Evolutionary conservation across 176 grass and related monocot species (phyloP).

Genomic region (Leersia perrieri): DNA sequence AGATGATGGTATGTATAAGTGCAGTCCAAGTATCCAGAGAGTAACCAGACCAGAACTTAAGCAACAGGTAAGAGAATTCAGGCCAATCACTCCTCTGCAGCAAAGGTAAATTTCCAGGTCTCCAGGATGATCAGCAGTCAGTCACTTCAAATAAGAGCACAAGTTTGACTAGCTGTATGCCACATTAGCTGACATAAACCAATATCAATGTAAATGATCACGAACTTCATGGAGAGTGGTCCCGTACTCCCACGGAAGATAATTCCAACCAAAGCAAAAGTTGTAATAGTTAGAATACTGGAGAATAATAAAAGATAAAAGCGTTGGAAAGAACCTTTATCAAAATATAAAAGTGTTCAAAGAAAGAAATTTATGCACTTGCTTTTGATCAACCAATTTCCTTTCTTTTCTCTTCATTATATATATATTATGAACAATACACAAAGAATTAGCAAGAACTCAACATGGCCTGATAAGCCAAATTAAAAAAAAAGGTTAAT

Average conservation of each 20-base stretch:
- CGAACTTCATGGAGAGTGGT: constrained; percentile 20
- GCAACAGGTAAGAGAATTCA: background rate
- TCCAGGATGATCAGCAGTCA: constrained; percentile 1
- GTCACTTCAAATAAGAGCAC: constrained; percentile 3
- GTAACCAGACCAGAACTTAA: background rate
- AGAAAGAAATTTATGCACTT: constrained; percentile 30
- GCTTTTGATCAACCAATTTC: constrained; percentile 44
- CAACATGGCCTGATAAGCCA: constrained; percentile 53
- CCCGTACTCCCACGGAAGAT: constrained; percentile 29
- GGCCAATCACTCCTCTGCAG: background rate
- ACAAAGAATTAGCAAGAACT: constrained; percentile 62
- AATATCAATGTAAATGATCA: background rate
- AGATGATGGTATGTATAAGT: background rate
- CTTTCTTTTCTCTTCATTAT: constrained; percentile 84
- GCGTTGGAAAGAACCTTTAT: constrained; percentile 28
- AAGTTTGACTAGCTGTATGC: background rate
- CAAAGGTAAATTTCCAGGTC: constrained; percentile 17
- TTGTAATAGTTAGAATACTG: constrained; percentile 26
- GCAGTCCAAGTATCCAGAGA: no score
- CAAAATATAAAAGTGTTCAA: constrained; percentile 39
- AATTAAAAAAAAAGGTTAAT: constrained; percentile 60
- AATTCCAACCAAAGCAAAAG: constrained; percentile 39
- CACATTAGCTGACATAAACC: constrained; percentile 8
- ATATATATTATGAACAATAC: constrained; percentile 69
- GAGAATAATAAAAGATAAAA: constrained; percentile 21